Base-by-base conservation (phyloP, 164 flowering plant species). In the Amborella trichopoda region DNA sequence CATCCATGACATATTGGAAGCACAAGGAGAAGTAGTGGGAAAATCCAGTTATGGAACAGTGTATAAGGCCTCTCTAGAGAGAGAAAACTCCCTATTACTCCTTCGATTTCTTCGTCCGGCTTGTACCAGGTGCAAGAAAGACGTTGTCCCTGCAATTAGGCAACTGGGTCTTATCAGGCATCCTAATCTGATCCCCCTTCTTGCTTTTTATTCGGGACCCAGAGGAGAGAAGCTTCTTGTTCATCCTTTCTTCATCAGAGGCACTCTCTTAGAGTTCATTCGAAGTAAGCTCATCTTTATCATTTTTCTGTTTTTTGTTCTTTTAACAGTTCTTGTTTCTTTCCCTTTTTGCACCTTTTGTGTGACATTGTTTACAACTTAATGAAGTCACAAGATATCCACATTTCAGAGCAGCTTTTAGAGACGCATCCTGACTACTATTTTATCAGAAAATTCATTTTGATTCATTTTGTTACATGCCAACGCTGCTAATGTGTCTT, bases 1-100 rank as follows among this genome's bases (percentile, higher is more conserved):
- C 3, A 65, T 78, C 1, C 44, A 49, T 36, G 98, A 87, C 48
- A 83, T 91, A 10, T 58, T 91, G 30, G 98, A 91, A 40, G 95
- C 98, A 23, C 89, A 94, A 0, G 98, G 98, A 3, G 95, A 91
- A 49, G 98, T 91, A 18, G 81, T 87, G 1, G 96, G 98, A 37
- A 91, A 83, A 56, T 87, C 95, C 3, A 68, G 75, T 36, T 80
- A 76, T 50, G 98, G 98, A n/a, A 91, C 98, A 0, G 43, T 91
- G 56, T 91, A 91, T 50, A 75, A 62, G 53, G 98, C 98, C 1
- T 52, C 58, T 45, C 52, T 91, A 61, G 61, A 65, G 61, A 44
- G 68, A 53, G 16, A 38, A 16, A 68, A 37, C 24, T 48, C 61
- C 0, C 39, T 83, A 46, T 65, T 67, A 52, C 26, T 87, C 65